Evolutionary conservation across 2,329 filamentous ascomycete genomes (phyloP), one percentile per base, ranked within the genome.

Genomic region (Delphinella strobiligena): DNA sequence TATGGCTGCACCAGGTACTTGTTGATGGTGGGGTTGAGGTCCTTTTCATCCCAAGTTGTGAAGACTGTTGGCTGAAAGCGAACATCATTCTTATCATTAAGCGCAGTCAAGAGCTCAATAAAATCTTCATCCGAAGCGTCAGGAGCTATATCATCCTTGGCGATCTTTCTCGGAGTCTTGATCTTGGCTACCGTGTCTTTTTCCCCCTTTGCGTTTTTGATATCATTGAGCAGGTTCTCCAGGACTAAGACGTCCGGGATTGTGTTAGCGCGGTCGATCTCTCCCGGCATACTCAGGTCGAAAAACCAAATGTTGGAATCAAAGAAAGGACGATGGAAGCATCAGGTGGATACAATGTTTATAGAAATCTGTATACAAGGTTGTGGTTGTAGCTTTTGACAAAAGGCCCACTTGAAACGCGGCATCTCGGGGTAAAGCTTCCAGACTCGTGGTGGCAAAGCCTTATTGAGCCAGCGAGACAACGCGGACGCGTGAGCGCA

Each of bases 1-100:
- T 83, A 85, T 1, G 77, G 74, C 31, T 68, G 62, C 14, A 84
- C 60, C 2, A 80, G 18, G 45, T 68, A 67, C 31, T 60, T 58
- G 52, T 71, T 61, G 34, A 74, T 31, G n/a, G 55, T 38, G 1
- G 47, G 43, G 4, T 62, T 57, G 16, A 73, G 59, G 41, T 68
- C 58, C 24, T 63, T 59, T 19, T 63, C 58, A 48, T 77, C 73
- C 60, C 66, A 67, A 15, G 61, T 59, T 32, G 66, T 61, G 47
- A 75, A 72, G 19, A 76, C 61, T 11, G 71, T 74, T n/a, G 70
- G 68, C 44, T 72, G 63, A 49, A 76, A 76, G 12, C 57, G 50
- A n/a, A 59, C 46, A 42, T 62, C 56, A 2, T 57, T 56, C 9
- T 66, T 63, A 47, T 74, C 58, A 49, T 75, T 75, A 35, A 71